A percentile compares a stretch with the other conserved stretches of the same genome.
These are phyloP conservation scores for Penicillium robsamsonii DNA, from an alignment of 495 filamentous ascomycete genomes.

Conservation along the genomic window DNA sequence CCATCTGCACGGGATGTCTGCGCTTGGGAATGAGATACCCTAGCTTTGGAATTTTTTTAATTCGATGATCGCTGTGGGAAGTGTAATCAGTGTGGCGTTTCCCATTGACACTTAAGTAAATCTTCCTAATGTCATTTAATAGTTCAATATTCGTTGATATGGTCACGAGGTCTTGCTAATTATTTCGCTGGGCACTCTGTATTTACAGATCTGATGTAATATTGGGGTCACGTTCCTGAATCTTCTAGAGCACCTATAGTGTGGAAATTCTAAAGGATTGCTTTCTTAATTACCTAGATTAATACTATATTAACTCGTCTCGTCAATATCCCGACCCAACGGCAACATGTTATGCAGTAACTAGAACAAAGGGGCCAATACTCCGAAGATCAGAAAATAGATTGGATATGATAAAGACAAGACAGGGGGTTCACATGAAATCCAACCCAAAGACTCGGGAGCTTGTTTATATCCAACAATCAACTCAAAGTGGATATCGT, in stretches of 20 bases:
- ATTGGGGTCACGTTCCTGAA: neutral
- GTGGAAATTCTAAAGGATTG: neutral
- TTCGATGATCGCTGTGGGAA: neutral
- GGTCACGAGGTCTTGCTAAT: neutral
- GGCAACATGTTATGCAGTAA: conserved; percentile 1
- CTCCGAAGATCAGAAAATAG: neutral
- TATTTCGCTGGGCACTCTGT: neutral
- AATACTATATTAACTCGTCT: neutral
- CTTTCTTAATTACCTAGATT: neutral
- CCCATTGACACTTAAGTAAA: neutral
- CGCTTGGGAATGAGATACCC: neutral
- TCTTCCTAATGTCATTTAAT: neutral
- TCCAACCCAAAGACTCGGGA: neutral
- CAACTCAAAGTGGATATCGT: neutral
- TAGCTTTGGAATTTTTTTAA: neutral
- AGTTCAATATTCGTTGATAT: neutral
- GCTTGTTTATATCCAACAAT: conserved; percentile 2
- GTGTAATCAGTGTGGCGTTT: neutral
- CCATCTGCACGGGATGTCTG: conserved; percentile 15
- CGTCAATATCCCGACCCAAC: conserved; percentile 1
- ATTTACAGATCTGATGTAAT: neutral
- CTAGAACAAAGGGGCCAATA: neutral
- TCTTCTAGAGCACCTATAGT: neutral
- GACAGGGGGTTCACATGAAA: neutral
- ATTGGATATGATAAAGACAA: neutral